These are phyloP conservation scores for Hygrocybe punicea DNA, from an alignment of 768 basidiomycete genomes.

Conservation along the genomic window DNA sequence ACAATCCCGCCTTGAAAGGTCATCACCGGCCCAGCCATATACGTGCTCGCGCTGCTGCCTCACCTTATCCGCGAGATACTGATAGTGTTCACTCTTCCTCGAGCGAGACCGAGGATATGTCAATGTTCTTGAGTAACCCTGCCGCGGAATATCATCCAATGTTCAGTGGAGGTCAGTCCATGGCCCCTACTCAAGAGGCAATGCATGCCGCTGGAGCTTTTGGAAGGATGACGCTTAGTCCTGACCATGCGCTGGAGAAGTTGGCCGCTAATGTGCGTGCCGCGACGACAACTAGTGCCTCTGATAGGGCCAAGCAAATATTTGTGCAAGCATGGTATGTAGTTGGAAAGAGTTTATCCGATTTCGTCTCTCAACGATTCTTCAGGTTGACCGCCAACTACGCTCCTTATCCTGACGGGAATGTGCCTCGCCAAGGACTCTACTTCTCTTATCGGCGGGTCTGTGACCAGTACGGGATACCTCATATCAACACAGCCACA, in stretches of 20 bases:
- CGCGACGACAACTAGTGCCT: conserved; percentile 87
- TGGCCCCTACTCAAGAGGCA: conserved; percentile 49
- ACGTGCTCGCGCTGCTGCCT: conserved; percentile 75
- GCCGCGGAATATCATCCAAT: conserved; percentile 65
- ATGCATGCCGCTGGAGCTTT: conserved; percentile 72
- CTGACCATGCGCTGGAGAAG: conserved; percentile 80
- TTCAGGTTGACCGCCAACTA: conserved; percentile 84
- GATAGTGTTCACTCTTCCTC: conserved; percentile 86
- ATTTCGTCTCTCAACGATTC: conserved; percentile 9
- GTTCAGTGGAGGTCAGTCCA: conserved; percentile 49
- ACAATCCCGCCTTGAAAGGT: conserved; percentile 73
- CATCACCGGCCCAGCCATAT: conserved; percentile 73
- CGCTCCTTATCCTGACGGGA: conserved; percentile 87
- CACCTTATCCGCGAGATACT: conserved; percentile 81
- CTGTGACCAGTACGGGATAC: conserved; percentile 89
- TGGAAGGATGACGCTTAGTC: conserved; percentile 69
- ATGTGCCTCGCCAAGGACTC: conserved; percentile 89
- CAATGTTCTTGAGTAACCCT: conserved; percentile 63
- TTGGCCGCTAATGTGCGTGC: conserved; percentile 82
- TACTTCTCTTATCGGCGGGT: conserved; percentile 91
- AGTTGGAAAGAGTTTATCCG: conserved; percentile 12
- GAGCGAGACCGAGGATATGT: conserved; percentile 83
- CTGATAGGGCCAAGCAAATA: conserved; percentile 87
- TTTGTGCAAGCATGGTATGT: conserved; percentile 89
- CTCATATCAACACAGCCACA: conserved; percentile 93